Percentiles rank a stretch among this genome's conserved stretches.
Evolutionary conservation across 2,329 filamentous ascomycete genomes (phyloP).

Genomic region (Colletotrichum shisoi): DNA sequence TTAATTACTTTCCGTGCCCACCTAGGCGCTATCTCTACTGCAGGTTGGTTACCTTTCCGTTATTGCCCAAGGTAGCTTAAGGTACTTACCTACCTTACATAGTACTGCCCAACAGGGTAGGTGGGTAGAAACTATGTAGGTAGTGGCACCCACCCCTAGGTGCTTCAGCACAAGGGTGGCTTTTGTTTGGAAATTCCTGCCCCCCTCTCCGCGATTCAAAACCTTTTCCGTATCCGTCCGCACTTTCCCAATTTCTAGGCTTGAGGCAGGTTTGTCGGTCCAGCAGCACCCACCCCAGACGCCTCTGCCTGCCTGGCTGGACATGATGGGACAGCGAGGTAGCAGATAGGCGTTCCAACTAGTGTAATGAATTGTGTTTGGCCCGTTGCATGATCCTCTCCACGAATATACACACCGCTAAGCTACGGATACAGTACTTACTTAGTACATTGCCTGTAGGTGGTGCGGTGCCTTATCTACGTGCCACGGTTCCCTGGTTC

Average conservation of each 20-base stretch:
- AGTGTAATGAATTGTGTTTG: not conserved
- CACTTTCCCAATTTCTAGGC: not conserved
- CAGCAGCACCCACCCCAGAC: not conserved
- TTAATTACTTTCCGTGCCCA: too few relatives aligned
- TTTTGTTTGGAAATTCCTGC: not conserved
- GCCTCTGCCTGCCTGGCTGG: too few relatives aligned
- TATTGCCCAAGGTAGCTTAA: not conserved
- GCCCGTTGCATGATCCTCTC: not conserved
- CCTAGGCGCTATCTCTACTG: too few relatives aligned
- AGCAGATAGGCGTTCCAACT: not conserved
- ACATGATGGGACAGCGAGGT: too few relatives aligned
- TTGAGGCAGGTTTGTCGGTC: not conserved
- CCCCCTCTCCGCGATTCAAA: not conserved
- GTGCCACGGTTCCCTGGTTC: not conserved
- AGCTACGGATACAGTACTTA: too few relatives aligned
- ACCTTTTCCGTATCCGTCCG: not conserved
- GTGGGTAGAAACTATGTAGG: too few relatives aligned
- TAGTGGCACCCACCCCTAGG: not conserved
- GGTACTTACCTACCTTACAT: not conserved
- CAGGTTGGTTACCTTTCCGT: constrained; percentile 1
- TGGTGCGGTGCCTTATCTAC: too few relatives aligned
- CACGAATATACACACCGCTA: not conserved
- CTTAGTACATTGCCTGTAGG: too few relatives aligned
- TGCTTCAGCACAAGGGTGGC: constrained; percentile 1
- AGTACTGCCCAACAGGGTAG: constrained; percentile 3